Evolutionary conservation across 495 filamentous ascomycete species (phyloP), one percentile per base, ranked within the genome.

Genomic region (Trypethelium eluteriae): DNA sequence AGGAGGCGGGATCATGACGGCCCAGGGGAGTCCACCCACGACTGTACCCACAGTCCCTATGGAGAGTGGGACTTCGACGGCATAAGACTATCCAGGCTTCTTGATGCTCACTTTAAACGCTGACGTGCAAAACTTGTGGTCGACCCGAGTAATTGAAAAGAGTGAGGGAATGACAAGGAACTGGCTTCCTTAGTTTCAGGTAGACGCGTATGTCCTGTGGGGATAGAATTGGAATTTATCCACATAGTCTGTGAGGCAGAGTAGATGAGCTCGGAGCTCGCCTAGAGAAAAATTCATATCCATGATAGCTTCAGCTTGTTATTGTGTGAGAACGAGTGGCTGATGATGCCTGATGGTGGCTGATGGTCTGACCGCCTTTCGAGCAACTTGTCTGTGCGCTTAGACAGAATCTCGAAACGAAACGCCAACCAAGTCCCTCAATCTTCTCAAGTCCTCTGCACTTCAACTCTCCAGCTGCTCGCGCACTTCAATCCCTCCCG

Each of bases 391-490:
- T 59, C 53, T 36, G 53, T 59, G 53, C 53, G 53, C 6, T 32
- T 59, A 1, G 53, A n/a, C 53, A 59, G 53, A 59, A 59, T 35
- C 25, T 59, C 53, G 36, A 59, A 59, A 12, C 10, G 12, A 18
- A 46, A 53, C n/a, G 49, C n/a, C 49, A 9, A 53, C n/a, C 49
- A 14, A 53, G 12, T 11, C 5, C 18, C n/a, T 53, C 49, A 53
- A 5, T 11, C 5, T 53, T 18, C 18, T n/a, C 49, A n/a, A 11
- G 53, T 59, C 53, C 53, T 59, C 7, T 59, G 53, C 32, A 59
- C 53, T 59, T 59, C 53, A 59, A 59, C 25, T 32, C 53, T 14
- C 6, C 53, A 35, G 53, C 53, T 59, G 53, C 53, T 59, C 53
- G 53, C 53, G 36, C 53, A 59, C 32, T 59, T 18, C 11, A 59